Conservation (phyloP, 306 rosid genomes). For the Cicer bijugum region DNA sequence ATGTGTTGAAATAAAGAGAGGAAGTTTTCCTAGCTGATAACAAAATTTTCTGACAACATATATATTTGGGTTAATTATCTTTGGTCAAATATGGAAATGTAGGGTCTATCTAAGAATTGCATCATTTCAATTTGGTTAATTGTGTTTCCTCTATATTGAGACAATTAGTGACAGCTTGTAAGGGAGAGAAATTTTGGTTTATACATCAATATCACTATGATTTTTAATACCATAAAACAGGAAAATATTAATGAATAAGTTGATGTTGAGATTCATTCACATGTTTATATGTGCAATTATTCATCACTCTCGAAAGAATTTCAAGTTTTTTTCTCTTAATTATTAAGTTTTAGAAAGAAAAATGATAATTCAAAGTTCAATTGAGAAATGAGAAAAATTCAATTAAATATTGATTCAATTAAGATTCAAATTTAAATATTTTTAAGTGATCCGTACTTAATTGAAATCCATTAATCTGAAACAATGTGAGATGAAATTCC, state of each 20-base stretch:
- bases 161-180: slow-evolving; percentile 9
- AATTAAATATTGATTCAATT: no score
- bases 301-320: background rate
- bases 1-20: slow-evolving; percentile 24
- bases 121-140: slow-evolving; percentile 23
- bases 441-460: no score
- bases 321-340: no score
- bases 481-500: background rate
- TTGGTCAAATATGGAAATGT: slow-evolving; percentile 41
- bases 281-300: no score
- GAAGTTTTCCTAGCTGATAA: slow-evolving; percentile 39
- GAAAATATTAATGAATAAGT: background rate
- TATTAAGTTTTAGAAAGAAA: no score
- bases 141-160: slow-evolving; percentile 24
- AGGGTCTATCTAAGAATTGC: slow-evolving; percentile 43
- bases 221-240: background rate
- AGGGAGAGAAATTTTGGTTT: background rate
- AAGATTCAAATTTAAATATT: no score
- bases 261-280: no score
- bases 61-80: slow-evolving; percentile 35
- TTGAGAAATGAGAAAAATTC: no score
- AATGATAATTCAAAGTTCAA: no score
- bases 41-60: slow-evolving; percentile 39
- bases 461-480: no score
- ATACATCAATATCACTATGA: background rate